These are phyloP conservation scores for Dioszegia hungarica DNA, from an alignment of 768 basidiomycete genomes.

Conservation along the genomic window DNA sequence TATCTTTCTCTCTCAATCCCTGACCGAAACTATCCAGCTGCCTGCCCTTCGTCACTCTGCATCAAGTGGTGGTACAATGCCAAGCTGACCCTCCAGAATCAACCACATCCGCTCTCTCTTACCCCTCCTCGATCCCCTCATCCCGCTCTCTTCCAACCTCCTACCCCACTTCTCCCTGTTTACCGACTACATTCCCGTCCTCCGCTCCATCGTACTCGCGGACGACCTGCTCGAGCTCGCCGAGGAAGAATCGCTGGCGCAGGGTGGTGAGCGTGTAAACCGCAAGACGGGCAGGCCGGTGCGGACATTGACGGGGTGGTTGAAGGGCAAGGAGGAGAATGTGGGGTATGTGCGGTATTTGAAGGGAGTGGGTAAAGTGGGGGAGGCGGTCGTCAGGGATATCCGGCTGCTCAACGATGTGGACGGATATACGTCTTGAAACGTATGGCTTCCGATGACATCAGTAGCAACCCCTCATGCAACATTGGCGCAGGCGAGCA, in stretches of 20 bases:
- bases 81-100: conserved; percentile 12
- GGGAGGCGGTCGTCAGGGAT: not conserved
- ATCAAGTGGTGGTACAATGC: not conserved
- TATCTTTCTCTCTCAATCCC: too few relatives aligned
- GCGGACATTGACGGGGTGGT: conserved; percentile 7
- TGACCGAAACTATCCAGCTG: too few relatives aligned
- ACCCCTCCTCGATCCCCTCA: conserved; percentile 54
- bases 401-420: not conserved
- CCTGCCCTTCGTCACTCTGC: too few relatives aligned
- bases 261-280: conserved; percentile 34
- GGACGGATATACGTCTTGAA: too few relatives aligned
- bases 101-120: conserved; percentile 28
- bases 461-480: too few relatives aligned
- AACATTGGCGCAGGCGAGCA: too few relatives aligned
- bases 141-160: conserved; percentile 52
- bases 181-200: conserved; percentile 67
- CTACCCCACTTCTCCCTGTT: conserved; percentile 55
- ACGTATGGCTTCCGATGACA: not conserved
- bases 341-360: conserved; percentile 1
- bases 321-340: conserved; percentile 2
- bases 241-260: conserved; percentile 28
- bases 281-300: conserved; percentile 43
- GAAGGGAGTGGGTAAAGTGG: not conserved
- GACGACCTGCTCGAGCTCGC: conserved; percentile 57
- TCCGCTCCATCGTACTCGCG: conserved; percentile 60